A percentile compares a stretch with the other conserved stretches of the same genome.
phyloP scores from a whole-genome alignment of 768 basidiomycete species.

The Trametes cinnabarina region DNA sequence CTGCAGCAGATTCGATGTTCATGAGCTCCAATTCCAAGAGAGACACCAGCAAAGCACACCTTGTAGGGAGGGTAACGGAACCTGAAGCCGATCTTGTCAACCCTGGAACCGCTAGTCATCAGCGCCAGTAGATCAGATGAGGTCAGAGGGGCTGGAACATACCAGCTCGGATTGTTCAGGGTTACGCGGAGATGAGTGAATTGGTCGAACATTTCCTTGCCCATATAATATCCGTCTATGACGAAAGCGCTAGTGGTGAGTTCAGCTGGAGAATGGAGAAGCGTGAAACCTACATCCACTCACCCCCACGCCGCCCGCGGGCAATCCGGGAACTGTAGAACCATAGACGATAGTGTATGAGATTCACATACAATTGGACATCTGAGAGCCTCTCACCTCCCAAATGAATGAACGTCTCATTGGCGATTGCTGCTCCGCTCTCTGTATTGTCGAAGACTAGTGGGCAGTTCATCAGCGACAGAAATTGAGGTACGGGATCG shows the following conservation, averaged over 20 bases:
- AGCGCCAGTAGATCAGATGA: neutral
- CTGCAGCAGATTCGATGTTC: neutral
- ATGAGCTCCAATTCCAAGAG: neutral
- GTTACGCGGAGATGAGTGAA: constrained; percentile 72
- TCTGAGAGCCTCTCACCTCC: constrained; percentile 39
- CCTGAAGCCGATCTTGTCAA: constrained; percentile 8
- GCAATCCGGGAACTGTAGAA: constrained; percentile 52
- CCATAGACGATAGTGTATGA: neutral
- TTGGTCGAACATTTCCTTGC: constrained; percentile 68
- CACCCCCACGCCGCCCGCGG: constrained; percentile 56
- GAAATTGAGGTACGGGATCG: constrained; percentile 20
- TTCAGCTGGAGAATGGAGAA: neutral
- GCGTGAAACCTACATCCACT: constrained; percentile 56
- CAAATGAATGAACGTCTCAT: constrained; percentile 63
- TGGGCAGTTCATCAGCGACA: neutral
- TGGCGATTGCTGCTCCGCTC: constrained; percentile 64
- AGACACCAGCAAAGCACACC: neutral
- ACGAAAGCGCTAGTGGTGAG: neutral
- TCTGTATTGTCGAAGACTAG: constrained; percentile 61
- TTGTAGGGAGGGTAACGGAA: constrained; percentile 19
- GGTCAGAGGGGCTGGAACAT: neutral
- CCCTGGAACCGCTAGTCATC: neutral
- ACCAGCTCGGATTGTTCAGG: constrained; percentile 39
- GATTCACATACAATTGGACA: neutral
- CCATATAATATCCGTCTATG: constrained; percentile 54